Conservation (phyloP, 1,284 basidiomycete genomes). For the Exobasidium rhododendri region DNA sequence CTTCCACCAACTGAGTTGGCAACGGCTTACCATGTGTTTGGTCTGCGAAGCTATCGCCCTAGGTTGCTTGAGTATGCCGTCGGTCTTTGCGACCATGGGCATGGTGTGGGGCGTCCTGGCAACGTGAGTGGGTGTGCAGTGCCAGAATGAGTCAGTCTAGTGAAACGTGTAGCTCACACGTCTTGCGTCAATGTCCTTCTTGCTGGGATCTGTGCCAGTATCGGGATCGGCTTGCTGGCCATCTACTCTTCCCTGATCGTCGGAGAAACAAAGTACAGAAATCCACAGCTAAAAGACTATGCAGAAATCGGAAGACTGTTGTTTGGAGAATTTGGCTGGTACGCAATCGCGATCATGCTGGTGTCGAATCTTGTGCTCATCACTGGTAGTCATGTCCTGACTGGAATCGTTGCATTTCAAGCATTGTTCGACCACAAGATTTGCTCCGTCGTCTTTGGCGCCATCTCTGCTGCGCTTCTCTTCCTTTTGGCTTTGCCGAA, state of each 20-base stretch:
- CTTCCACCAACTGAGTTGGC: conserved; percentile 10
- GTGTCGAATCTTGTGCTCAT: conserved; percentile 29
- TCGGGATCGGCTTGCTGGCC: conserved; percentile 40
- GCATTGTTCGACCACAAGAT: conserved; percentile 32
- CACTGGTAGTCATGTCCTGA: conserved; percentile 27
- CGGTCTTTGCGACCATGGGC: conserved; percentile 38
- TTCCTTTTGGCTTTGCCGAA: conserved; percentile 41
- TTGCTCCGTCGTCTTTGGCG: conserved; percentile 40
- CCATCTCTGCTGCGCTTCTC: conserved; percentile 43
- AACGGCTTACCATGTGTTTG: conserved; percentile 37
- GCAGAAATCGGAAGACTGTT: conserved; percentile 37
- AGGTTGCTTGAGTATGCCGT: conserved; percentile 35
- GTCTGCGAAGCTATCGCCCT: conserved; percentile 48
- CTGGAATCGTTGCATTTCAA: conserved; percentile 39
- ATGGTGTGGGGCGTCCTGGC: conserved; percentile 40
- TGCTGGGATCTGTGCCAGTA: not conserved
- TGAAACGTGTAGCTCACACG: conserved; percentile 27
- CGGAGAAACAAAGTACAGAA: conserved; percentile 38
- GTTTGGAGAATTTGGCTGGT: conserved; percentile 36
- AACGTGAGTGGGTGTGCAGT: not conserved
- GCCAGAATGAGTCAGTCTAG: no score
- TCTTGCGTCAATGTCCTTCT: no score
- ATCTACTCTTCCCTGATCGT: conserved; percentile 42
- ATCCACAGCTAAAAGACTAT: conserved; percentile 37
- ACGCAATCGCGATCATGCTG: conserved; percentile 37